These are phyloP conservation scores for Vinca minor DNA, from an alignment of 257 asterid genomes.

Conservation along the genomic window DNA sequence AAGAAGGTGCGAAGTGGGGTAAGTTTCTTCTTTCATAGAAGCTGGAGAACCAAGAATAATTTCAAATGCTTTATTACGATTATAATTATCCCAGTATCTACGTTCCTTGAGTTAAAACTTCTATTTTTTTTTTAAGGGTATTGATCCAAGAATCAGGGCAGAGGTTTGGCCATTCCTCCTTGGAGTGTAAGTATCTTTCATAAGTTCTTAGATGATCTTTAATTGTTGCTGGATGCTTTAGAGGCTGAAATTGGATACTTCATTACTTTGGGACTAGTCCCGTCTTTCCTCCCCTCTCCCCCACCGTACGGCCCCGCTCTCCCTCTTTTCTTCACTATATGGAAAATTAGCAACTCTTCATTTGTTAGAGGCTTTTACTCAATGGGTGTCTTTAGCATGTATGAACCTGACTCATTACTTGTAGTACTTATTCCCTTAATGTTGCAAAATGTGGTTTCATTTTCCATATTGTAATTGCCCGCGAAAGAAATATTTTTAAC, in stretches of 20 bases:
- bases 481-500: neutral
- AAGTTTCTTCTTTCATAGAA: constrained; percentile 22
- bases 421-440: neutral
- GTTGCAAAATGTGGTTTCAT: constrained; percentile 3
- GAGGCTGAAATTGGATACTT: neutral
- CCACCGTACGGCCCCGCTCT: too few species aligned
- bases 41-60: neutral
- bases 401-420: neutral
- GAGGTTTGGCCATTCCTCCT: constrained; percentile 97
- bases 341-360: neutral
- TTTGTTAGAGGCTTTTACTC: neutral
- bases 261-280: neutral
- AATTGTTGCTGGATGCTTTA: neutral
- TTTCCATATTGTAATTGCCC: neutral
- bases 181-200: constrained; percentile 69
- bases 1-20: constrained; percentile 98
- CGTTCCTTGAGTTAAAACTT: constrained; percentile 5
- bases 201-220: constrained; percentile 7
- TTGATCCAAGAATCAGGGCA: constrained; percentile 76
- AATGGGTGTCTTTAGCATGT: neutral
- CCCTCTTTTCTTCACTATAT: too few species aligned
- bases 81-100: neutral
- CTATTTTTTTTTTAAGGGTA: constrained; percentile 46
- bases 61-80: neutral
- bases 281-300: neutral